Conservation (phyloP, 805 yeast genomes). For the Barnettozyma siamensis region DNA sequence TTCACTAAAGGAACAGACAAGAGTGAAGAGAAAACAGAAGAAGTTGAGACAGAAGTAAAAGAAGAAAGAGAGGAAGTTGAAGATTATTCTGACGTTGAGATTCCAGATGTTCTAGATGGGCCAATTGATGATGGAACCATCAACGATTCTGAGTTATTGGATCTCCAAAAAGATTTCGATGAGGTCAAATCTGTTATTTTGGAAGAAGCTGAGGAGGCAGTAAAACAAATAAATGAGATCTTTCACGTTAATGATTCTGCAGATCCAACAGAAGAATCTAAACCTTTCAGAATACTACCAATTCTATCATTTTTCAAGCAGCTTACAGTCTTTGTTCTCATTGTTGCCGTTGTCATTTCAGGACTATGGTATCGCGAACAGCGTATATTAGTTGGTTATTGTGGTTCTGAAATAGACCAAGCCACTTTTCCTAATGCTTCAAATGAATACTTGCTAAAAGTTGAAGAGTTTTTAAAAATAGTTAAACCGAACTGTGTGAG, state of each 20-base stretch:
- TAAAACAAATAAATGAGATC: slow-evolving; percentile 21
- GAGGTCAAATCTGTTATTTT: slow-evolving; percentile 18
- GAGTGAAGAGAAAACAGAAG: background rate
- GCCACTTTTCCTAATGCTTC: slow-evolving; percentile 32
- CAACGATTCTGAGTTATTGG: slow-evolving; percentile 15
- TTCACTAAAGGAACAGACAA: slow-evolving; percentile 1
- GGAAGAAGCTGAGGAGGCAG: slow-evolving; percentile 25
- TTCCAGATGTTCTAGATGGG: slow-evolving; percentile 9
- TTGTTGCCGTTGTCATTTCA: slow-evolving; percentile 35
- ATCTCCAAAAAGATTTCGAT: slow-evolving; percentile 23
- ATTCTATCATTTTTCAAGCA: slow-evolving; percentile 19
- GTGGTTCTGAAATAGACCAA: slow-evolving; percentile 54
- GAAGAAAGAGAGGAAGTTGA: slow-evolving; percentile 6
- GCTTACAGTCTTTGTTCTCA: slow-evolving; percentile 28
- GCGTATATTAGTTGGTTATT: slow-evolving; percentile 59
- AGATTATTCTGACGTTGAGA: slow-evolving; percentile 2
- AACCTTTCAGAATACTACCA: background rate
- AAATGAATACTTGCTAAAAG: slow-evolving; percentile 27
- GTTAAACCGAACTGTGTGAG: slow-evolving; percentile 59
- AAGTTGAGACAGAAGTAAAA: slow-evolving; percentile 6
- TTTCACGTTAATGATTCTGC: slow-evolving; percentile 13
- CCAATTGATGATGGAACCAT: slow-evolving; percentile 5
- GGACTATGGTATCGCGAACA: slow-evolving; percentile 63
- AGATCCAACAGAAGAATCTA: slow-evolving; percentile 4
- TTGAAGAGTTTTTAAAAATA: slow-evolving; percentile 42